phyloP scores from a whole-genome alignment of 2,329 filamentous ascomycete genomes.

The Colletotrichum filicis region DNA sequence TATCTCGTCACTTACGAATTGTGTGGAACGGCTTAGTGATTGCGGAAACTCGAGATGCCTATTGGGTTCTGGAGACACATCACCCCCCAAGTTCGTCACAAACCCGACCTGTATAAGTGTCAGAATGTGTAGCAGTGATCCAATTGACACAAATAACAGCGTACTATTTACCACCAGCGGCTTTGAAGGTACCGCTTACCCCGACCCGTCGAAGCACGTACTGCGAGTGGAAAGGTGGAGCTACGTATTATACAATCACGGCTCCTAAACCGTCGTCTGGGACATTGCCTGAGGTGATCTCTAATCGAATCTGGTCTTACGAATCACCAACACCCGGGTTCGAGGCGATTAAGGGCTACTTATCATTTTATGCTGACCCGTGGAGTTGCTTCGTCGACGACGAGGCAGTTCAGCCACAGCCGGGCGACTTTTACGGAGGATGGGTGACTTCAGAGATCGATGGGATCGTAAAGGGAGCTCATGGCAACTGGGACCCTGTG shows the following conservation, averaged over 20 bases:
- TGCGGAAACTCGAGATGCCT: conserved; percentile 68
- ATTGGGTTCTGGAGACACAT: conserved; percentile 72
- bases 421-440: conserved; percentile 72
- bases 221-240: conserved; percentile 71
- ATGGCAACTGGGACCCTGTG: conserved; percentile 52
- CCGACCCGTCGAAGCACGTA: conserved; percentile 57
- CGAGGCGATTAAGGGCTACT: conserved; percentile 62
- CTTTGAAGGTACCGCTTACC: conserved; percentile 58
- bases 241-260: conserved; percentile 66
- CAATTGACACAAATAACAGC: conserved; percentile 46
- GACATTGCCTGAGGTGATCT: conserved; percentile 48
- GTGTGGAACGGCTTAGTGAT: conserved; percentile 65
- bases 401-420: conserved; percentile 68
- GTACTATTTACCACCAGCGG: conserved; percentile 68
- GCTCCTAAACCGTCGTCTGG: conserved; percentile 47
- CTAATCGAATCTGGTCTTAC: conserved; percentile 69
- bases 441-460: conserved; percentile 72
- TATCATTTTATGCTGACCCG: conserved; percentile 70
- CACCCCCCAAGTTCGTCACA: conserved; percentile 66
- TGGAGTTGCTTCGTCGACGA: conserved; percentile 73
- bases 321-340: conserved; percentile 63
- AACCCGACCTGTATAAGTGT: not conserved
- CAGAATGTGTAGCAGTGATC: not conserved
- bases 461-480: conserved; percentile 57
- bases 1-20: conserved; percentile 64